Conservation (phyloP, 192 early-diverging fungal species). For the Phlyctochytrium bullatum region DNA sequence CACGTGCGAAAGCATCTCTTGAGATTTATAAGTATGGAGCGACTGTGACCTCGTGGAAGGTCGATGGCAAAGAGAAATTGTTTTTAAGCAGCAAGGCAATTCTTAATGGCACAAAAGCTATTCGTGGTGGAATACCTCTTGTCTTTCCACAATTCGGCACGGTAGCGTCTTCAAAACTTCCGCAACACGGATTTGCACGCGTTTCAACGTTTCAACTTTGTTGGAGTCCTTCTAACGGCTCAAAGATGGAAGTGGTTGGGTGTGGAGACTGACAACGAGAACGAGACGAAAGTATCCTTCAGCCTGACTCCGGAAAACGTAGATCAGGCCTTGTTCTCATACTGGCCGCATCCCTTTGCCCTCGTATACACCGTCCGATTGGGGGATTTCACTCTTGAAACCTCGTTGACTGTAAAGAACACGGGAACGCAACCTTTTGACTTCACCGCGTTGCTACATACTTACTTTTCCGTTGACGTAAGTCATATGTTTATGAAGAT, state of each 20-base stretch:
- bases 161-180: constrained; percentile 50
- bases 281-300: constrained; percentile 51
- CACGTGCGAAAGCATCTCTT: constrained; percentile 18
- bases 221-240: constrained; percentile 1
- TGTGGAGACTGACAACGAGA: constrained; percentile 39
- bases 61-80: constrained; percentile 70
- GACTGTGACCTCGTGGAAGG: constrained; percentile 89
- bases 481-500: background rate
- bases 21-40: constrained; percentile 69
- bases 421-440: constrained; percentile 62
- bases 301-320: constrained; percentile 56
- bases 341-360: constrained; percentile 72
- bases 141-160: constrained; percentile 84
- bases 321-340: constrained; percentile 46
- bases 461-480: constrained; percentile 70
- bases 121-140: constrained; percentile 73
- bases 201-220: background rate
- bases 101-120: constrained; percentile 86
- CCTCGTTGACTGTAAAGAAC: constrained; percentile 75
- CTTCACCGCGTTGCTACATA: constrained; percentile 91
- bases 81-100: constrained; percentile 80
- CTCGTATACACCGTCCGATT: constrained; percentile 80
- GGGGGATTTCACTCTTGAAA: constrained; percentile 55
- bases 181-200: constrained; percentile 71
- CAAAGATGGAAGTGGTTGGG: constrained; percentile 55